These are phyloP conservation scores for Halteria grandinella DNA, from an alignment of 73 alveolate genomes.

Conservation along the genomic window DNA sequence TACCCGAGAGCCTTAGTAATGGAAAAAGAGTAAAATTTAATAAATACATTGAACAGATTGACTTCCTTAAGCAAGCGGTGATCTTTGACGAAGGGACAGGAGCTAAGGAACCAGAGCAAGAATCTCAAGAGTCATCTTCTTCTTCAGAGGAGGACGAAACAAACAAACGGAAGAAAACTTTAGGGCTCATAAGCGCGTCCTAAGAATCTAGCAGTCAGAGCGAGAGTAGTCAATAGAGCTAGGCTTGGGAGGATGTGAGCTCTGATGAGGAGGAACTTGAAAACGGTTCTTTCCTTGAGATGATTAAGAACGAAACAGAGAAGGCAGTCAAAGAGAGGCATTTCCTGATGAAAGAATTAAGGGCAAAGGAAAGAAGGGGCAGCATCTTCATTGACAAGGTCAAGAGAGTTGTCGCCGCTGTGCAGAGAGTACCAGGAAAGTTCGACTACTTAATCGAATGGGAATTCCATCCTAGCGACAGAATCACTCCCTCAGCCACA, in stretches of 20 bases:
- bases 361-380: slow-evolving; percentile 28
- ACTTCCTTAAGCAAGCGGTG: slow-evolving; percentile 19
- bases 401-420: slow-evolving; percentile 21
- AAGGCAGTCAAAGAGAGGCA: slow-evolving; percentile 33
- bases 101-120: no score
- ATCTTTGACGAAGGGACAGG: neutral
- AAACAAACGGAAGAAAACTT: no score
- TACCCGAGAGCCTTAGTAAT: no score
- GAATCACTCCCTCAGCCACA: slow-evolving; percentile 4
- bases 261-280: slow-evolving; percentile 47
- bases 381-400: slow-evolving; percentile 36
- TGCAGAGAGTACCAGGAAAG: slow-evolving; percentile 10
- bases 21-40: slow-evolving; percentile 38
- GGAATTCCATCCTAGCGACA: slow-evolving; percentile 1
- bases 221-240: neutral
- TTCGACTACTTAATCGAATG: slow-evolving; percentile 43
- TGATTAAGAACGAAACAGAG: neutral
- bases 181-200: no score
- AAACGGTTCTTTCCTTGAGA: neutral
- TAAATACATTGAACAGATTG: slow-evolving; percentile 18
- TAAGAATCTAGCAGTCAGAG: neutral
- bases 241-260: neutral
- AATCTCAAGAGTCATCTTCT: no score
- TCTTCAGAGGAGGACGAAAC: no score
- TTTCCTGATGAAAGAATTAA: slow-evolving; percentile 9